These are phyloP conservation scores for Calonectria naviculata DNA, from an alignment of 2,329 filamentous ascomycete species.

Conservation along the genomic window DNA sequence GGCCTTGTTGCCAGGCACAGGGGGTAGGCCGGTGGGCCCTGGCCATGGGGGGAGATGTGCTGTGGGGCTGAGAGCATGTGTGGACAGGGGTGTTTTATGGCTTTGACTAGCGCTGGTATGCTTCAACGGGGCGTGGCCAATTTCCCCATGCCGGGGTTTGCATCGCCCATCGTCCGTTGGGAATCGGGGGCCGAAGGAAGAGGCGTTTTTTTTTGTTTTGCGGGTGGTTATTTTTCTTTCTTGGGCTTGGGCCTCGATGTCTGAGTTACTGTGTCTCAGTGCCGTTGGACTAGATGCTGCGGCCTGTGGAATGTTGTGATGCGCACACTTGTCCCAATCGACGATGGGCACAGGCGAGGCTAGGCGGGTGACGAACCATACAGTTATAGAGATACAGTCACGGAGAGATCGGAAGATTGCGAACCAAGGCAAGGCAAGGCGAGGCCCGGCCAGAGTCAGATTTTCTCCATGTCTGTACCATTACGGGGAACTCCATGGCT, in stretches of 20 bases:
- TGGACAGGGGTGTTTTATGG: slow-evolving; percentile 9
- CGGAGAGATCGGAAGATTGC: slow-evolving; percentile 4
- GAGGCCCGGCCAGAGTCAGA: not conserved
- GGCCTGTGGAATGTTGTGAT: not conserved
- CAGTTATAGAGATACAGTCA: not conserved
- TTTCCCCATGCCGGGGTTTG: slow-evolving; percentile 23
- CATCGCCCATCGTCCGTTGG: slow-evolving; percentile 17
- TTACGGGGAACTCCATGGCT: not conserved
- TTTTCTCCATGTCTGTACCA: slow-evolving; percentile 1
- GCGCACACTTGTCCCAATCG: not conserved
- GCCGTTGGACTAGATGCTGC: not conserved
- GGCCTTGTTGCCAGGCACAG: slow-evolving; percentile 21
- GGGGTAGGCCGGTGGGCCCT: slow-evolving; percentile 4
- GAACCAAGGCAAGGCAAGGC: not conserved
- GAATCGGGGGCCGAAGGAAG: not conserved
- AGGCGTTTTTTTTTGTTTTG: not conserved
- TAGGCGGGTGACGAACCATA: not conserved
- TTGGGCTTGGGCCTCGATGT: not conserved
- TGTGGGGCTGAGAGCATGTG: not conserved
- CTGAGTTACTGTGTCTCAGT: not conserved
- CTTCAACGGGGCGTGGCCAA: slow-evolving; percentile 20
- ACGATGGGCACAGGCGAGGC: not conserved
- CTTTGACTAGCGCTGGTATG: slow-evolving; percentile 16
- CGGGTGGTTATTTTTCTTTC: not conserved
- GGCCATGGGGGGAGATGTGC: slow-evolving; percentile 7